Base-by-base conservation (phyloP, 2,329 filamentous ascomycete genomes). In the Monosporascus cannonballus region DNA sequence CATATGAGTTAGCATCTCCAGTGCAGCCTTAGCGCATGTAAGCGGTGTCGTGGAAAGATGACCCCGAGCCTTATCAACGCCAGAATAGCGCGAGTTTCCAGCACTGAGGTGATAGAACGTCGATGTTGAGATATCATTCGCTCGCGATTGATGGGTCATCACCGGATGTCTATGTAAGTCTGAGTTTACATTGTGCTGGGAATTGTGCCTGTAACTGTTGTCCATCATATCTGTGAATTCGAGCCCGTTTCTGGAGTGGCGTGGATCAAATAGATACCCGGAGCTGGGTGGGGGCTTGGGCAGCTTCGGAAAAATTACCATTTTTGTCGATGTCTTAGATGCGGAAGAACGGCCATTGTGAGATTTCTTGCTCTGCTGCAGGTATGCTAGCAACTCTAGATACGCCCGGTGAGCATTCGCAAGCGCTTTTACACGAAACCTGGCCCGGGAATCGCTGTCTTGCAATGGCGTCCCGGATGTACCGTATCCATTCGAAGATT, bases 341-440 rank as follows among this genome's bases (percentile, higher is more conserved):
- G 67, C 66, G 41, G 71, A 67, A 24, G 68, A 66, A 20, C 65
- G 64, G 55, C 72, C 74, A 18, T 66, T 64, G 9, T 71, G 70
- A 2, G 73, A 67, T 61, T 76, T 84, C 53, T 81, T 84, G 20
- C 74, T 75, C 50, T 81, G 77, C 55, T 87, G 83, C 6, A 89
- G 73, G 57, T 81, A 83, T 9, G 82, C 72, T 3, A 92, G 71
- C 7, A 93, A 76, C 57, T 90, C 85, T 47, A 87, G 75, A 67
- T 92, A 92, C 34, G 85, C 80, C 58, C 78, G 77, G 65, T 91
- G 85, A n/a, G 87, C 88, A 71, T 84, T 85, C 15, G 79, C 74
- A 24, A 91, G 71, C 2, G 82, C 81, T 57, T 83, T 86, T 57
- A 90, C 87, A 58, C 83, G 85, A 64, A 89, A 89, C 8, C 70